phyloP scores from a whole-genome alignment of 345 rosid species.

The Kandelia obovata region DNA sequence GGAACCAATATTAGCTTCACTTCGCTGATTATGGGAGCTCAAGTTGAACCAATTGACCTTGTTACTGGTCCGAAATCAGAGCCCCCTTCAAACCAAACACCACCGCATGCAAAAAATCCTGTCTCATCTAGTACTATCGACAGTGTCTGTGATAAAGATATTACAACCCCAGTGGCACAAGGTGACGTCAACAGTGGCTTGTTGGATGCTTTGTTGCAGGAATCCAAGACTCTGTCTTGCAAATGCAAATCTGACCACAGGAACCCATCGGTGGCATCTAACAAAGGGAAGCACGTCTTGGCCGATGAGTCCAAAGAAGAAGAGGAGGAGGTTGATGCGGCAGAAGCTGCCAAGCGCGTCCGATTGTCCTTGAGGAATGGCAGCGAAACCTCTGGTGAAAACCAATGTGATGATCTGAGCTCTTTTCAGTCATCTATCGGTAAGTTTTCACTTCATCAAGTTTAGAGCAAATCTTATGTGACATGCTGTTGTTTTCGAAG shows the following conservation, averaged over 20 bases:
- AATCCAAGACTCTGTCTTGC: constrained; percentile 39
- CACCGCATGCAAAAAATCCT: constrained; percentile 17
- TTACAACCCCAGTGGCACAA: constrained; percentile 9
- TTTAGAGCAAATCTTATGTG: background rate
- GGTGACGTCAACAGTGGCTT: constrained; percentile 41
- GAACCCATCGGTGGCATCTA: background rate
- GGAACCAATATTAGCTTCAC: constrained; percentile 38
- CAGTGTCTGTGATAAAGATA: constrained; percentile 9
- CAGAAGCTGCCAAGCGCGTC: constrained; percentile 10
- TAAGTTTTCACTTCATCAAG: constrained; percentile 10
- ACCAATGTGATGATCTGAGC: constrained; percentile 30
- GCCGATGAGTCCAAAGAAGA: constrained; percentile 1
- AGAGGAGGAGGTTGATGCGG: background rate
- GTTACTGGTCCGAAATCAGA: constrained; percentile 18
- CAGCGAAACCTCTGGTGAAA: constrained; percentile 22
- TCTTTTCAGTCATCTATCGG: constrained; percentile 51
- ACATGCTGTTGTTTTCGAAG: no score
- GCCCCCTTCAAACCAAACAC: constrained; percentile 53
- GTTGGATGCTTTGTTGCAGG: constrained; percentile 53
- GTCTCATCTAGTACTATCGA: constrained; percentile 10
- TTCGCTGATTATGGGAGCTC: constrained; percentile 53
- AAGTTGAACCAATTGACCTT: constrained; percentile 17
- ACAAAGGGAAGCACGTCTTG: constrained; percentile 23
- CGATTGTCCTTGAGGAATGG: constrained; percentile 9
- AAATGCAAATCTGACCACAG: constrained; percentile 17